Evolutionary conservation across 202 grass and related monocot genomes (phyloP), one percentile per base, ranked within the genome.

Genomic region (Digitaria exilis): DNA sequence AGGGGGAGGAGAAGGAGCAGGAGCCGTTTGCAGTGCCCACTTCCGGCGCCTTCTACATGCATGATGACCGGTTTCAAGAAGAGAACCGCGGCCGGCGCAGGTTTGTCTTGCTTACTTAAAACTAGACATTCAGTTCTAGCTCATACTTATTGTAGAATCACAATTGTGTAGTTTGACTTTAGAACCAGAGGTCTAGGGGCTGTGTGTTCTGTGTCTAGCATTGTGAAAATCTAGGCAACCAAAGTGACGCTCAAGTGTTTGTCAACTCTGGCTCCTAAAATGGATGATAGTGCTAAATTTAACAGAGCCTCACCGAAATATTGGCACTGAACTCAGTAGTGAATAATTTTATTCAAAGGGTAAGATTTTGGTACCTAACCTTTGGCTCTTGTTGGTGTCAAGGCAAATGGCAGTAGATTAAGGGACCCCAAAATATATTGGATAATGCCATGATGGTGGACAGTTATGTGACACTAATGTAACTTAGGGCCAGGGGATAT

Each of bases 21-120:
- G 93, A 96, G 83, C 91, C 96, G 4, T 95, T 91, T 46, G 88
- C 92, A 24, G 92, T 98, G 43, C 96, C 96, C 24, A 98, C 92
- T 9, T 87, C 85, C 9, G 96, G 96, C 4, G 93, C 92, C 58
- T 98, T 98, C 71, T 98, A 99, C 89, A 99, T 99, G 96, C 96
- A 99, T 46, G 96, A 99, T 67, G 96, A 99, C 56, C 89, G 96
- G 9, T 99, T 99, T 72, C 91, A 94, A 48, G 93, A 94, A 54
- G 92, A 92, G 52, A 86, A 78, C 34, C 81, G 96, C 7, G 93
- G 93, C 10, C 78, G 87, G 19, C 79, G 88, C 52, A 87, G 87
- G 90, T 90, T 41, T 73, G 87, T 86, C 35, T 68, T 37, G 30
- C 22, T 76, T 70, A 18, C n/a, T 71, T 30, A 30, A 49, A 75